Conservation (phyloP, 2,329 filamentous ascomycete genomes). For the Colletotrichum liaoningense region DNA sequence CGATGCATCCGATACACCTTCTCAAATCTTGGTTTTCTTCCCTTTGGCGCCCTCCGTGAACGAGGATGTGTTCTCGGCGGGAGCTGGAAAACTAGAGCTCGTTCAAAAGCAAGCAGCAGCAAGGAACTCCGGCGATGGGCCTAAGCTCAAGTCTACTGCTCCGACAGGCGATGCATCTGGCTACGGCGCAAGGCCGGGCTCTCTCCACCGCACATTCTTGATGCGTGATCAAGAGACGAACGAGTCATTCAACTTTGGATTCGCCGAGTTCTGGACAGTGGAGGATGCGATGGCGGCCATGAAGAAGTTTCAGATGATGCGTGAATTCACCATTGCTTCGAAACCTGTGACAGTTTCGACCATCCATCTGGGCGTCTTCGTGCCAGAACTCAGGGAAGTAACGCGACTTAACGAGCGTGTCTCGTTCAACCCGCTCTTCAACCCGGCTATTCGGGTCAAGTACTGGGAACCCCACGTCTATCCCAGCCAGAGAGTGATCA, state of each 20-base stretch:
- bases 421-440: conserved; percentile 78
- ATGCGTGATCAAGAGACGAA: conserved; percentile 78
- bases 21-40: conserved; percentile 81
- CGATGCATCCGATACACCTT: conserved; percentile 67
- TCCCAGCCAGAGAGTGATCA: conserved; percentile 72
- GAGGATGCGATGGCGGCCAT: conserved; percentile 82
- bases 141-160: conserved; percentile 70
- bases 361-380: conserved; percentile 87
- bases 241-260: conserved; percentile 84
- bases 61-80: conserved; percentile 78
- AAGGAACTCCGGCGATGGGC: conserved; percentile 56
- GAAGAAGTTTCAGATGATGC: conserved; percentile 76
- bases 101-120: conserved; percentile 63
- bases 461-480: conserved; percentile 84
- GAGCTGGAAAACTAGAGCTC: conserved; percentile 79
- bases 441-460: conserved; percentile 73
- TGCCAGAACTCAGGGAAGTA: conserved; percentile 73
- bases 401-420: conserved; percentile 68
- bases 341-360: conserved; percentile 78
- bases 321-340: conserved; percentile 82
- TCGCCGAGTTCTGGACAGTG: conserved; percentile 83
- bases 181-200: conserved; percentile 77
- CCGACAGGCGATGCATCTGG: conserved; percentile 67
- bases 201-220: conserved; percentile 81
- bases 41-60: conserved; percentile 77